Conservation (phyloP, 805 yeast species). For the Naumovozyma baii region DNA sequence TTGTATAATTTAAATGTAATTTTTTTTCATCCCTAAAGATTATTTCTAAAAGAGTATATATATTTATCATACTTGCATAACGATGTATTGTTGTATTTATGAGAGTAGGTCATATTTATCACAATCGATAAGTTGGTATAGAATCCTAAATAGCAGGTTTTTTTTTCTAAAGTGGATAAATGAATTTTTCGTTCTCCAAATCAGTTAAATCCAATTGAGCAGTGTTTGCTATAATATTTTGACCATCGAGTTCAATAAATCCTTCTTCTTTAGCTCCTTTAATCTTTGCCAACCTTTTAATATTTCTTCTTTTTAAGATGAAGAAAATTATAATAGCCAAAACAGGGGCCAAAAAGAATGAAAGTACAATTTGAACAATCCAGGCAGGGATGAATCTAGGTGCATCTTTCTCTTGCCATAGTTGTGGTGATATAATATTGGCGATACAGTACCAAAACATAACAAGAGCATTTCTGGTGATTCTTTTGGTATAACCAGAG, state of each 20-base stretch:
- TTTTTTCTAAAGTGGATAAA: slow-evolving; percentile 39
- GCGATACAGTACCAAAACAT: slow-evolving; percentile 40
- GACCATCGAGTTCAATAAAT: slow-evolving; percentile 27
- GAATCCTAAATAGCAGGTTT: too few relatives aligned
- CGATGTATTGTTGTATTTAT: too few relatives aligned
- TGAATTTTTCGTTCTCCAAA: slow-evolving; percentile 40
- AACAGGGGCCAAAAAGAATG: slow-evolving; percentile 39
- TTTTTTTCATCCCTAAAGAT: too few relatives aligned
- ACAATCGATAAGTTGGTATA: too few relatives aligned
- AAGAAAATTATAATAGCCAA: slow-evolving; percentile 36
- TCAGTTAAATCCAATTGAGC: slow-evolving; percentile 46
- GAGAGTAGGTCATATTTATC: too few relatives aligned
- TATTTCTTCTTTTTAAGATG: slow-evolving; percentile 39
- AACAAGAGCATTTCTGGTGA: slow-evolving; percentile 37
- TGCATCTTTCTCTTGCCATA: slow-evolving; percentile 40
- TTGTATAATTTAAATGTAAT: background rate
- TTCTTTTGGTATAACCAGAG: slow-evolving; percentile 44
- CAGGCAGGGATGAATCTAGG: slow-evolving; percentile 42
- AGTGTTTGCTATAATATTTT: slow-evolving; percentile 22
- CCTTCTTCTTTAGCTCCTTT: slow-evolving; percentile 13
- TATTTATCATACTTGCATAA: too few relatives aligned
- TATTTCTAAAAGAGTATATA: too few relatives aligned
- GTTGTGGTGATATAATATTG: slow-evolving; percentile 47
- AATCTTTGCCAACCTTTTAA: slow-evolving; percentile 27
- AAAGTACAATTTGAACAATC: slow-evolving; percentile 47